These are phyloP conservation scores for Pseudevernia furfuracea DNA, from an alignment of 495 filamentous ascomycete species.

Conservation along the genomic window DNA sequence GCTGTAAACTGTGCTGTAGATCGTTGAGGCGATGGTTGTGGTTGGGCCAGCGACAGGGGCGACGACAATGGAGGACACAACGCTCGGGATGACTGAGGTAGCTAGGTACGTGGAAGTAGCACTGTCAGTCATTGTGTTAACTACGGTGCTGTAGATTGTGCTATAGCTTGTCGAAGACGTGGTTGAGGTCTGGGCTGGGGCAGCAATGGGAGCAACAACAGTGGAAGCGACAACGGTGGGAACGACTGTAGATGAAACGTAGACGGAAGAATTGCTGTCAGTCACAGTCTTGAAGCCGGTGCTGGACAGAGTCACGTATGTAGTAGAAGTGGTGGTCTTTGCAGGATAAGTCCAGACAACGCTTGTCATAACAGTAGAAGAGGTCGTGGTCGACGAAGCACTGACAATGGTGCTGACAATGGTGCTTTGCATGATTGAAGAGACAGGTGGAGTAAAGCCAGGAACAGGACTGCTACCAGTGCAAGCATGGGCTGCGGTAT, in stretches of 20 bases:
- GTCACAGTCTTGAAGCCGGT: slow-evolving; percentile 36
- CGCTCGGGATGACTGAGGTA: not conserved
- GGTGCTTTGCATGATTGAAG: slow-evolving; percentile 91
- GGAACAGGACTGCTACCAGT: slow-evolving; percentile 69
- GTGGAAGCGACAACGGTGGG: not conserved
- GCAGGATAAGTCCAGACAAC: slow-evolving; percentile 79
- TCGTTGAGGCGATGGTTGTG: slow-evolving; percentile 1
- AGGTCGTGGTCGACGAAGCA: slow-evolving; percentile 32
- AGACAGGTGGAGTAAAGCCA: slow-evolving; percentile 66
- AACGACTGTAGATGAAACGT: not conserved
- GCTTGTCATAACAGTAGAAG: slow-evolving; percentile 34
- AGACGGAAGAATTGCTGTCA: not conserved
- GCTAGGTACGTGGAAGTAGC: not conserved
- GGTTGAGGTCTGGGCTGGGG: not conserved
- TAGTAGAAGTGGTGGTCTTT: slow-evolving; percentile 36
- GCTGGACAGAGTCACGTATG: slow-evolving; percentile 34
- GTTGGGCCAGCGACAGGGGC: not conserved
- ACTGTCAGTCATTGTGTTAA: slow-evolving; percentile 2
- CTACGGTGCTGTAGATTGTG: not conserved
- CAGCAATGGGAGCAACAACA: not conserved
- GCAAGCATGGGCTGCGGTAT: slow-evolving; percentile 74
- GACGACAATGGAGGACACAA: not conserved
- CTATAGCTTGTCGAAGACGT: not conserved
- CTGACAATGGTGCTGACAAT: slow-evolving; percentile 67
- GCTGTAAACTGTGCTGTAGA: slow-evolving; percentile 2